Percentiles rank a stretch among this genome's conserved stretches.
Evolutionary conservation across 805 yeast species (phyloP).

Genomic region (Limtongia smithiae): DNA sequence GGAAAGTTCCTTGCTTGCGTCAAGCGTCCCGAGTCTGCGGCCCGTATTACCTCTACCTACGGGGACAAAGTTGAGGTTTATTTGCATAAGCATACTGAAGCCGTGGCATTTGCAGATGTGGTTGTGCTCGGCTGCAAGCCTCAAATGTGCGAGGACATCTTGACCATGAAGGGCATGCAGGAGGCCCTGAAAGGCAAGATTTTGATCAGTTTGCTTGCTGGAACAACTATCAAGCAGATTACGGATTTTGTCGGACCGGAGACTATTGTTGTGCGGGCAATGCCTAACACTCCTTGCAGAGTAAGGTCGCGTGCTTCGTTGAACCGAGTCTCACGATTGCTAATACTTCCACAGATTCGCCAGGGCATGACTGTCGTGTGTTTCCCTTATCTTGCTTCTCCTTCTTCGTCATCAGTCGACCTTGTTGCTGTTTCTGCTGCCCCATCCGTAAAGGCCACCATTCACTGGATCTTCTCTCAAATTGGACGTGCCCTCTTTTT

Average conservation of each 20-base stretch:
- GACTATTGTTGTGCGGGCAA: conserved; percentile 74
- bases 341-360: conserved; percentile 75
- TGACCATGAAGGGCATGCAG: conserved; percentile 45
- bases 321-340: too few species aligned
- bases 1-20: conserved; percentile 75
- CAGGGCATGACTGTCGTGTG: conserved; percentile 94
- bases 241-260: conserved; percentile 39
- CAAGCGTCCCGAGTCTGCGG: conserved; percentile 49
- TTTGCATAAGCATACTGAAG: conserved; percentile 48
- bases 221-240: conserved; percentile 78
- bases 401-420: conserved; percentile 15
- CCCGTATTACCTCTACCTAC: conserved; percentile 48
- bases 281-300: conserved; percentile 85
- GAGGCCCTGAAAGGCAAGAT: conserved; percentile 51
- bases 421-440: conserved; percentile 31
- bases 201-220: conserved; percentile 83
- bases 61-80: conserved; percentile 52
- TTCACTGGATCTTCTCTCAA: conserved; percentile 44
- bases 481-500: conserved; percentile 42
- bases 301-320: too few species aligned
- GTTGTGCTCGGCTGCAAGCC: conserved; percentile 89
- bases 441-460: conserved; percentile 33
- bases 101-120: conserved; percentile 63
- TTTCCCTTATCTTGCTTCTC: conserved; percentile 46
- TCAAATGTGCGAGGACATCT: conserved; percentile 60